Evolutionary conservation across 371 early-diverging fungal species (phyloP).

Genomic region (Lichtheimia hyalospora): DNA sequence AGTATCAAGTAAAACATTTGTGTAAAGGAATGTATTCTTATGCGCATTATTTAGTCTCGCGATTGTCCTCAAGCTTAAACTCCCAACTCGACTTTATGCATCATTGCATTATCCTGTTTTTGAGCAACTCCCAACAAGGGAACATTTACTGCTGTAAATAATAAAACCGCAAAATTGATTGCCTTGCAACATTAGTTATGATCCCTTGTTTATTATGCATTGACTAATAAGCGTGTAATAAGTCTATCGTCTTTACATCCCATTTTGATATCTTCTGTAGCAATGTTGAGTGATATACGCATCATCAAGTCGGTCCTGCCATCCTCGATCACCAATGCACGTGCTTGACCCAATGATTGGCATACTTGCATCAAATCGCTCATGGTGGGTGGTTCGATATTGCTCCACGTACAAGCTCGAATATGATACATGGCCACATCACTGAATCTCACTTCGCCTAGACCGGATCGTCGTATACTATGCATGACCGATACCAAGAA

Average conservation of each 20-base stretch:
- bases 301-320: conserved; percentile 73
- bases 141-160: too few relatives aligned
- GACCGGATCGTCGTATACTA: conserved; percentile 64
- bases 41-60: conserved; percentile 18
- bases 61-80: conserved; percentile 24
- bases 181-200: not conserved
- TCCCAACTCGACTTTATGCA: not conserved
- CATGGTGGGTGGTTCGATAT: conserved; percentile 60
- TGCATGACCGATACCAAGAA: conserved; percentile 76
- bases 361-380: conserved; percentile 68
- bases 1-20: not conserved
- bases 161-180: too few relatives aligned
- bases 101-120: too few relatives aligned
- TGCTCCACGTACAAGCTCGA: conserved; percentile 67
- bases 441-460: conserved; percentile 75
- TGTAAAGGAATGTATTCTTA: not conserved
- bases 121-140: too few relatives aligned
- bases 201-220: not conserved
- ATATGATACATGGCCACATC: conserved; percentile 56
- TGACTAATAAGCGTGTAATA: conserved; percentile 48
- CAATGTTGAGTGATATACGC: conserved; percentile 68
- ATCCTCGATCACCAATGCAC: conserved; percentile 65
- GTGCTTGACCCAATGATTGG: conserved; percentile 67
- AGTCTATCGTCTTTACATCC: conserved; percentile 69
- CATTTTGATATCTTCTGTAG: conserved; percentile 75